Evolutionary conservation across 2,329 filamentous ascomycete genomes (phyloP).

Genomic region (Chaetomium sp.): DNA sequence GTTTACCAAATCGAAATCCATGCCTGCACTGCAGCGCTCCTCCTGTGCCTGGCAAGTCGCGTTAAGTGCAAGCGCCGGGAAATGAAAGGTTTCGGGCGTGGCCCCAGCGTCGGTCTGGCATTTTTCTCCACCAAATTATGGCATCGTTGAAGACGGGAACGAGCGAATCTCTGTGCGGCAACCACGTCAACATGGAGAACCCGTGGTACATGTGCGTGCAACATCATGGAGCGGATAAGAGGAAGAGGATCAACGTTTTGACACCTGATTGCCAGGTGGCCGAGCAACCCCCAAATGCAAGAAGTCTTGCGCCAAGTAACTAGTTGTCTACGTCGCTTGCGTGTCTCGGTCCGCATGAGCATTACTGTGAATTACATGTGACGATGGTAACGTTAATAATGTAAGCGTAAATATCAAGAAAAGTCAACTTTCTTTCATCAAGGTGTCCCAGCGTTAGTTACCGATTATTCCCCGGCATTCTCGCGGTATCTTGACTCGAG

Average conservation of each 20-base stretch:
- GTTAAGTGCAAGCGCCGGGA: conserved; percentile 6
- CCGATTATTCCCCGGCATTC: neutral
- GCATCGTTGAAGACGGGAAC: neutral
- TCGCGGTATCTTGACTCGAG: neutral
- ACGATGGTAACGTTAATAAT: too few species aligned
- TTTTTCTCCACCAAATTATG: neutral
- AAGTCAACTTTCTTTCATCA: neutral
- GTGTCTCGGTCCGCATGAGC: too few species aligned
- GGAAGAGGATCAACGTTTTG: too few species aligned
- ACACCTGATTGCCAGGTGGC: too few species aligned
- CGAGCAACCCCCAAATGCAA: too few species aligned
- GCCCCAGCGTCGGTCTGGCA: neutral
- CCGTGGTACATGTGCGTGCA: neutral
- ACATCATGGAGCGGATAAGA: neutral
- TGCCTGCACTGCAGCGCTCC: neutral
- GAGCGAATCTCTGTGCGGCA: neutral
- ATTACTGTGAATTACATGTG: neutral
- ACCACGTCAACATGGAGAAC: neutral
- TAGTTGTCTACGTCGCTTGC: too few species aligned
- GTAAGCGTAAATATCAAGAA: neutral
- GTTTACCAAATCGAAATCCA: neutral
- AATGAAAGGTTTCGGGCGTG: conserved; percentile 2
- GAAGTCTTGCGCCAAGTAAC: too few species aligned
- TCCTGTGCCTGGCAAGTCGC: conserved; percentile 10
- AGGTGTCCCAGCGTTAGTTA: neutral